Conservation (phyloP, 225 moss, liverwort and hornwort species). For the Thuidium tamariscinum region DNA sequence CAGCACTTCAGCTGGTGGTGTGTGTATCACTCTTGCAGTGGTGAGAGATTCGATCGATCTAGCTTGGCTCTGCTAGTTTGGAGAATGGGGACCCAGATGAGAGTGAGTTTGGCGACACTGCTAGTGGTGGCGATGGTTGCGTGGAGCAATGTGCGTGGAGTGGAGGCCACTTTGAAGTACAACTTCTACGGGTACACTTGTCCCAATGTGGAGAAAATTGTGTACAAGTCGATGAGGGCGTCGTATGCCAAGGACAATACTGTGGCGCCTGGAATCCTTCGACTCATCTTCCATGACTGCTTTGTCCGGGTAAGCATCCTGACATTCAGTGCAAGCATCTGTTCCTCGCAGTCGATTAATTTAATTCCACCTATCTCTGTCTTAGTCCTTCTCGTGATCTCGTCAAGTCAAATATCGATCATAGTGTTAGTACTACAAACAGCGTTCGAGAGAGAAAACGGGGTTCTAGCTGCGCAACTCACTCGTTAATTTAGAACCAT, state of each 20-base stretch:
- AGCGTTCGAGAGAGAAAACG: neutral
- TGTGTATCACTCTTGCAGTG: neutral
- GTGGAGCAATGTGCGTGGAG: neutral
- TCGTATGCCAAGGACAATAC: conserved; percentile 5
- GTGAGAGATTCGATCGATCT: neutral
- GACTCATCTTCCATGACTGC: conserved; percentile 32
- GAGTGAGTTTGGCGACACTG: neutral
- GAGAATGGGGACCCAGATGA: neutral
- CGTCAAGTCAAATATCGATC: neutral
- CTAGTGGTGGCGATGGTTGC: neutral
- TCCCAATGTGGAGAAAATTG: conserved; percentile 2
- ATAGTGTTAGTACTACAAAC: neutral
- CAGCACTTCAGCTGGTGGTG: neutral
- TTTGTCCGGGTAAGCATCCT: conserved; percentile 4
- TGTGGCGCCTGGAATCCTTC: conserved; percentile 13
- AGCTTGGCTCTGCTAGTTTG: neutral
- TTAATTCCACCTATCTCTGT: no score
- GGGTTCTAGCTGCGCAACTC: neutral
- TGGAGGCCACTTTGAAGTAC: neutral
- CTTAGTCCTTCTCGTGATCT: no score
- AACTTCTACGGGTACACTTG: neutral
- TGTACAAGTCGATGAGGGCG: neutral
- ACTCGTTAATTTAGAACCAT: no score
- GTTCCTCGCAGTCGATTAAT: neutral
- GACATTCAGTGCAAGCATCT: neutral